Percentiles rank a stretch among this genome's conserved stretches.
These are phyloP conservation scores for Dichotomocladium elegans DNA, from an alignment of 371 early-diverging fungal genomes.

Conservation along the genomic window DNA sequence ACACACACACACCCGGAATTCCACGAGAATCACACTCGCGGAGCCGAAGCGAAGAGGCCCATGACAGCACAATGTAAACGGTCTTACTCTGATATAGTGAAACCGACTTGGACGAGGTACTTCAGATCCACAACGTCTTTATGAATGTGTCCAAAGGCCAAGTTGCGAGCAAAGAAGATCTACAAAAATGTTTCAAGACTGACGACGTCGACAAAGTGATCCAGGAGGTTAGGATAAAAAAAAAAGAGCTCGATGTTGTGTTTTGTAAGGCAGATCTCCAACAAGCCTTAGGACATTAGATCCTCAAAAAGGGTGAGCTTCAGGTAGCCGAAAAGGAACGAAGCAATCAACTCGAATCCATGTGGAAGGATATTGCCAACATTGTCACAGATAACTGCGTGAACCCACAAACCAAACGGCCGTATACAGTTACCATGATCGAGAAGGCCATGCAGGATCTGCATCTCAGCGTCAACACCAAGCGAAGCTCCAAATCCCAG, in stretches of 20 bases:
- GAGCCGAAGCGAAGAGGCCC: no score
- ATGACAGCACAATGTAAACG: no score
- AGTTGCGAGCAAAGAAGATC: conserved; percentile 85
- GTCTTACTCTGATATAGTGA: no score
- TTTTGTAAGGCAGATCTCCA: not conserved
- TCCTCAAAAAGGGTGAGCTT: conserved; percentile 91
- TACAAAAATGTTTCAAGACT: conserved; percentile 85
- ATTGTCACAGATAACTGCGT: conserved; percentile 92
- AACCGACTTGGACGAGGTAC: conserved; percentile 93
- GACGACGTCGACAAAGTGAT: conserved; percentile 81
- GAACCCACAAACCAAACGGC: conserved; percentile 92
- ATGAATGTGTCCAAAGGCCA: conserved; percentile 96
- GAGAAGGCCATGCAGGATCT: conserved; percentile 95
- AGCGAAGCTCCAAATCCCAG: conserved; percentile 80
- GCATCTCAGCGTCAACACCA: conserved; percentile 86
- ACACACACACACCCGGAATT: no score
- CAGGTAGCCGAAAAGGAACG: conserved; percentile 96
- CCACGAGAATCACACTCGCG: no score
- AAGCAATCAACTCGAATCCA: conserved; percentile 73
- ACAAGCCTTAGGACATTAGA: conserved; percentile 38
- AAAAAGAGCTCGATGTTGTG: no score
- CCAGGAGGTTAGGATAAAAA: conserved; percentile 80
- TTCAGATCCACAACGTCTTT: conserved; percentile 92
- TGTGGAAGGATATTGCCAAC: conserved; percentile 88
- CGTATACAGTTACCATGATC: conserved; percentile 95